Percentiles rank a stretch among this genome's conserved stretches.
Conservation (phyloP, 345 rosid species). For the Salix koriyanagi region DNA sequence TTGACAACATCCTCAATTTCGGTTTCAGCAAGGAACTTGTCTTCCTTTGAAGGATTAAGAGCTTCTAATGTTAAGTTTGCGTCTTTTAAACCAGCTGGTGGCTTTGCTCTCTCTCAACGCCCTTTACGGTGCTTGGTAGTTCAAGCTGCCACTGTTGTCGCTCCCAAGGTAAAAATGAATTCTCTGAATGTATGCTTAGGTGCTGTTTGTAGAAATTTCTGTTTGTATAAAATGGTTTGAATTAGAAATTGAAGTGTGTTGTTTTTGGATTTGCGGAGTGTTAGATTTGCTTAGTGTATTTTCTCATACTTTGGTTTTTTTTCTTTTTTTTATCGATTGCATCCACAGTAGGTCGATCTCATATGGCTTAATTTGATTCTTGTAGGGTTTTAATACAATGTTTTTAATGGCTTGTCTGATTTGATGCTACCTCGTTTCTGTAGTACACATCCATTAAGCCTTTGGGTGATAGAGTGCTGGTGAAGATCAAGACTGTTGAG, state of each 20-base stretch:
- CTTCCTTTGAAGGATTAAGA: constrained; percentile 58
- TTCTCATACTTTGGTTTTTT: not conserved
- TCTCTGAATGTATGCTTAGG: not conserved
- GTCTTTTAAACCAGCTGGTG: constrained; percentile 37
- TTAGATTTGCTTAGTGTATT: not conserved
- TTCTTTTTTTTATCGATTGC: not conserved
- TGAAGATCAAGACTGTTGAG: constrained; percentile 75
- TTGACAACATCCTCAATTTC: constrained; percentile 55
- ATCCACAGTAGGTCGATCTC: not conserved
- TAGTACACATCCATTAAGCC: constrained; percentile 84
- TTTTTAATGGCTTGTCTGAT: not conserved
- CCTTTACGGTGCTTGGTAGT: constrained; percentile 54
- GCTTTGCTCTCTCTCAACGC: constrained; percentile 32
- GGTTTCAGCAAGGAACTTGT: constrained; percentile 44
- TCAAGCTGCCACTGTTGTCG: constrained; percentile 80
- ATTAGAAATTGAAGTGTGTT: not conserved
- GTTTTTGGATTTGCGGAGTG: not conserved
- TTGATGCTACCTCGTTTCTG: not conserved
- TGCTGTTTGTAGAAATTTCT: not conserved
- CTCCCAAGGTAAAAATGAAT: constrained; percentile 66
- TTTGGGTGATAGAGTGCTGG: constrained; percentile 81
- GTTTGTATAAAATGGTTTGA: not conserved
- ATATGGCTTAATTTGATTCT: not conserved
- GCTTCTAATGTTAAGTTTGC: constrained; percentile 55
- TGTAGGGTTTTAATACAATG: not conserved